Conservation (phyloP, 225 moss, liverwort and hornwort species). For the Bryum argenteum region DNA sequence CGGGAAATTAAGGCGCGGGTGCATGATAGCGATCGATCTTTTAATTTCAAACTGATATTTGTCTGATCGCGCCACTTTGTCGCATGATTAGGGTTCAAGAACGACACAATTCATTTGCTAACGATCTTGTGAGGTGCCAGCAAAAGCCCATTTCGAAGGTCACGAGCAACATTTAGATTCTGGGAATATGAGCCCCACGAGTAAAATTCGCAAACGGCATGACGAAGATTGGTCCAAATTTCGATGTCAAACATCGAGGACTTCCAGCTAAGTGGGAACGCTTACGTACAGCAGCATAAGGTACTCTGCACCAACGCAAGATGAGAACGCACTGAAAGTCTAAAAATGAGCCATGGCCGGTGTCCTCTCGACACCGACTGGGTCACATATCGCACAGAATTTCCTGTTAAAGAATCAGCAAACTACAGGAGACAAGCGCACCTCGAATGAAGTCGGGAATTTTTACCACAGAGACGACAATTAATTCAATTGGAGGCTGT, state of each 20-base stretch:
- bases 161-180: background rate
- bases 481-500: too few species aligned
- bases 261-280: background rate
- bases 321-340: background rate
- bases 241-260: slow-evolving; percentile 4
- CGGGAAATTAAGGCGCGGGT: slow-evolving; percentile 2
- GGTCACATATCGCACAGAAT: too few species aligned
- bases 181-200: background rate
- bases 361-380: background rate
- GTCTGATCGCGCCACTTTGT: slow-evolving; percentile 2
- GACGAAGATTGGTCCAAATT: background rate
- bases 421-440: too few species aligned
- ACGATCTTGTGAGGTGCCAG: background rate
- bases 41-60: background rate
- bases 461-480: too few species aligned
- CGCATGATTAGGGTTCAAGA: slow-evolving; percentile 13
- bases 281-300: background rate
- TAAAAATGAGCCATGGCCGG: background rate
- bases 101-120: background rate
- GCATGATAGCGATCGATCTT: background rate
- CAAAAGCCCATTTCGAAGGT: background rate
- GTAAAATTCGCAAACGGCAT: slow-evolving; percentile 8
- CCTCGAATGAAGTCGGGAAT: too few species aligned
- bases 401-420: too few species aligned
- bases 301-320: background rate